Conservation (phyloP, 1,284 basidiomycete species). For the Puccinia polysora region DNA sequence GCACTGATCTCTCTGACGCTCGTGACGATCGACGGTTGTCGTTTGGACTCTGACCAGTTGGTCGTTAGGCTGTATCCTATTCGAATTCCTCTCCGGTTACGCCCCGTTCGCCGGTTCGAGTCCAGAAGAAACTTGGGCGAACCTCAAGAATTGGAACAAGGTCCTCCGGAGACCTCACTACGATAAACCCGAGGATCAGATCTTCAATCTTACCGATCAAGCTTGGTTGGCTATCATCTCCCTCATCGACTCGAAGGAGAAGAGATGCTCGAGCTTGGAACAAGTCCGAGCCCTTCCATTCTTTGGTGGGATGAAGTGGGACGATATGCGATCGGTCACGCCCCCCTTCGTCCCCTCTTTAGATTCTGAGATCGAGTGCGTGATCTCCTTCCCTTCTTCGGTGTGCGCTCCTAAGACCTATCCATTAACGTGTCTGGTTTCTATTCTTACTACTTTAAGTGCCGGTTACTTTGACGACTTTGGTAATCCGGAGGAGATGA, state of each 20-base stretch:
- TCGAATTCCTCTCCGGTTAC: constrained; percentile 69
- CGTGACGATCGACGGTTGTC: too few relatives aligned
- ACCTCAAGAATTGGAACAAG: constrained; percentile 95
- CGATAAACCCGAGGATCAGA: constrained; percentile 88
- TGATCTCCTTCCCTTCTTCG: not conserved
- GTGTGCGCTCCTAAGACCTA: not conserved
- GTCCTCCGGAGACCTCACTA: constrained; percentile 85
- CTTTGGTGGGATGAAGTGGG: constrained; percentile 73
- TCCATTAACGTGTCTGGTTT: too few relatives aligned
- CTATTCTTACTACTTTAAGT: too few relatives aligned
- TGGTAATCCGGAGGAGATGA: constrained; percentile 87
- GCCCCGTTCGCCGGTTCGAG: constrained; percentile 94
- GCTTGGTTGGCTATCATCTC: constrained; percentile 94
- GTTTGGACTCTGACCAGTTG: constrained; percentile 73
- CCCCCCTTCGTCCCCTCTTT: constrained; percentile 94
- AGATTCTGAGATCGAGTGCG: constrained; percentile 76
- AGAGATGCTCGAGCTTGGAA: constrained; percentile 69
- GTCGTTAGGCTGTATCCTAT: constrained; percentile 96
- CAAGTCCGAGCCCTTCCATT: constrained; percentile 78
- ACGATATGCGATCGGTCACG: constrained; percentile 67
- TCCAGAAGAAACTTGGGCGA: constrained; percentile 98
- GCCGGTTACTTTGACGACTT: constrained; percentile 99
- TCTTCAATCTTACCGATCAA: constrained; percentile 90
- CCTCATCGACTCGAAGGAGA: constrained; percentile 68
- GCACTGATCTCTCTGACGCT: constrained; percentile 47